phyloP scores from a whole-genome alignment of 768 basidiomycete species.

The Cubamyces sp. region DNA sequence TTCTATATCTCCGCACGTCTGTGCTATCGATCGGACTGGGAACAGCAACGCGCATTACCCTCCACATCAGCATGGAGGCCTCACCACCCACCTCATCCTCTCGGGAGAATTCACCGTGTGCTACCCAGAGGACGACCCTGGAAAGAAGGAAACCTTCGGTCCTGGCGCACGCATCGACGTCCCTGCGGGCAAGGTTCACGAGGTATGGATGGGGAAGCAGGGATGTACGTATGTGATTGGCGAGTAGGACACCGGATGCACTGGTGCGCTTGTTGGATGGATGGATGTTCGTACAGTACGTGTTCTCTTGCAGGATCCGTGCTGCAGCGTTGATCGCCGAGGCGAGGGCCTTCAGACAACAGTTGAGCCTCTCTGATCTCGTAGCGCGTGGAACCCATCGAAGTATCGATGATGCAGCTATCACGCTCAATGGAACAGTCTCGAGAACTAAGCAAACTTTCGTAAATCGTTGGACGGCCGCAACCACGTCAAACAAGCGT shows the following conservation, averaged over 20 bases:
- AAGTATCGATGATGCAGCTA: no score
- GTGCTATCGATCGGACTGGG: not conserved
- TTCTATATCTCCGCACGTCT: not conserved
- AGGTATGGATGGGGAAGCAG: constrained; percentile 36
- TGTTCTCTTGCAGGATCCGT: not conserved
- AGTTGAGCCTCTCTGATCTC: no score
- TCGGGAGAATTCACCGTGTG: constrained; percentile 32
- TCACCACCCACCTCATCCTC: constrained; percentile 37
- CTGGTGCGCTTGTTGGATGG: not conserved
- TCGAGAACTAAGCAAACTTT: not conserved
- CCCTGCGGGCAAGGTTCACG: constrained; percentile 33
- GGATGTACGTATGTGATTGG: constrained; percentile 39
- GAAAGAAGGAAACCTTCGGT: constrained; percentile 33
- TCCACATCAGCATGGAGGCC: constrained; percentile 31
- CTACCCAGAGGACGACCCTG: constrained; percentile 30
- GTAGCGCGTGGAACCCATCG: no score
- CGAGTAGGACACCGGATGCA: constrained; percentile 18
- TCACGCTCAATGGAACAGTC: no score
- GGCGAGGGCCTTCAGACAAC: not conserved
- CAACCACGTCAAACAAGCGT: constrained; percentile 8
- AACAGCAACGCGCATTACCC: constrained; percentile 33
- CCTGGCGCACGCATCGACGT: constrained; percentile 35
- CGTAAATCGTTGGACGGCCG: not conserved
- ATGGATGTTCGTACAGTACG: not conserved
- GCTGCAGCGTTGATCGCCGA: constrained; percentile 7